Conservation (phyloP, 2,329 filamentous ascomycete genomes). For the Alternaria postmessia region DNA sequence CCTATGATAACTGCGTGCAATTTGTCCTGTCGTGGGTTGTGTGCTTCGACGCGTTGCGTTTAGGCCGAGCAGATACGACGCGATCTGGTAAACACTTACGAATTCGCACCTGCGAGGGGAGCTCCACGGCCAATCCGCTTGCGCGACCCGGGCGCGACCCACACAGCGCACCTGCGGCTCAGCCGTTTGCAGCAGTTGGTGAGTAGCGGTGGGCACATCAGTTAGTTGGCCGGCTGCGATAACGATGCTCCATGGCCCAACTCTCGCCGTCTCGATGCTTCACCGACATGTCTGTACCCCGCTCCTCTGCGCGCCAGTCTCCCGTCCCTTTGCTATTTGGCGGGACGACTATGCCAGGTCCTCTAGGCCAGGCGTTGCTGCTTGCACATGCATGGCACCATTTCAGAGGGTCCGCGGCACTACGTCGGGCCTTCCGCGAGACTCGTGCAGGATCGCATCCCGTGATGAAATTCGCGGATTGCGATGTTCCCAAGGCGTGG, state of each 20-base stretch:
- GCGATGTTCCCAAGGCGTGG: constrained; percentile 30
- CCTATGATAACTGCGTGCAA: constrained; percentile 14
- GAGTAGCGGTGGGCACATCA: constrained; percentile 34
- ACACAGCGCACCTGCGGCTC: constrained; percentile 37
- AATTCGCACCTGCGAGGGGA: constrained; percentile 12
- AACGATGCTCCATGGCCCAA: constrained; percentile 25
- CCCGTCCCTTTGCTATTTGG: constrained; percentile 5
- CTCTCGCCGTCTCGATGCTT: constrained; percentile 20
- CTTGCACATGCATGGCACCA: constrained; percentile 16
- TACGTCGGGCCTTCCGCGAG: constrained; percentile 18
- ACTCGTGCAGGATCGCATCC: constrained; percentile 21
- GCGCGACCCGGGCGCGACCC: constrained; percentile 20
- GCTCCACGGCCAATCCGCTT: constrained; percentile 23
- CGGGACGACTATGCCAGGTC: constrained; percentile 15
- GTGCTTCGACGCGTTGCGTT: constrained; percentile 32
- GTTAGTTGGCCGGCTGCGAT: constrained; percentile 33
- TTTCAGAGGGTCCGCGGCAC: constrained; percentile 18
- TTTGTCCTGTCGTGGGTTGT: constrained; percentile 9
- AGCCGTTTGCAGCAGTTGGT: constrained; percentile 40
- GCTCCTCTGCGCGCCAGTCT: constrained; percentile 19
- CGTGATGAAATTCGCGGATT: constrained; percentile 11
- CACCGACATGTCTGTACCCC: constrained; percentile 40
- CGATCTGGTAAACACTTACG: constrained; percentile 30
- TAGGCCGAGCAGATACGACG: constrained; percentile 29
- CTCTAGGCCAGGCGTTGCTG: constrained; percentile 10